Base-by-base conservation (phyloP, 116 monocot genomes). In the Papilionanthe hybrid region DNA sequence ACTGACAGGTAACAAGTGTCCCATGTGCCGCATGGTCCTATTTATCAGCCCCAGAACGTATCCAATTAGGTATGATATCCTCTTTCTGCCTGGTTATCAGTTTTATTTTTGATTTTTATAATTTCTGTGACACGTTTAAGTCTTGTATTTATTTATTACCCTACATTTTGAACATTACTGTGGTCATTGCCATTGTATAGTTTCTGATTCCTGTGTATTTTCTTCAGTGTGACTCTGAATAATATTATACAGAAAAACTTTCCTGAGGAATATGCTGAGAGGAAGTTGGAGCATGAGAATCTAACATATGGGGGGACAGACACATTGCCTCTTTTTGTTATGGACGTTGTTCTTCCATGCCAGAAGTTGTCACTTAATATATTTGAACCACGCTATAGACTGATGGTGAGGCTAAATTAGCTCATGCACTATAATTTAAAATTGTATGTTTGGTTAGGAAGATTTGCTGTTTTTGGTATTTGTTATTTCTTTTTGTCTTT, bases 381-480 rank as follows among this genome's bases (percentile, higher is more conserved):
- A 85, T 98, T 98, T 84, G 98, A 98, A 87, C 98, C 98, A 81
- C 98, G 94, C 57, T 98, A 98, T 82, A 91, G 98, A 84, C 80
- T 98, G 72, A 98, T 98, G 98, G 98, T 98, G 83, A 85, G 85
- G 67, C 53, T 72, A 17, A 75, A 9, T 30, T 44, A 25, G 17
- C 27, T 65, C 25, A 27, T 65, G 65, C 27, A 65, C 27, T 65
- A 65, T 65, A 25, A 9, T 25, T 8, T 65, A 65, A 65, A 65
- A 25, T 9, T 65, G 25, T 65, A 65, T 27, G 65, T 9, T 27
- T 65, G 65, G 9, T 11, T 65, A 27, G 27, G 65, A 23, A 25
- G 65, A 65, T 10, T 42, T 72, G 72, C 72, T 72, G 42, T 41
- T 27, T 63, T 65, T 27, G 25, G 65, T 65, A 25, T 25, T 65